A percentile compares a stretch with the other conserved stretches of the same genome.
Conservation (phyloP, 2,329 filamentous ascomycete genomes). For the Fusarium redolens region DNA sequence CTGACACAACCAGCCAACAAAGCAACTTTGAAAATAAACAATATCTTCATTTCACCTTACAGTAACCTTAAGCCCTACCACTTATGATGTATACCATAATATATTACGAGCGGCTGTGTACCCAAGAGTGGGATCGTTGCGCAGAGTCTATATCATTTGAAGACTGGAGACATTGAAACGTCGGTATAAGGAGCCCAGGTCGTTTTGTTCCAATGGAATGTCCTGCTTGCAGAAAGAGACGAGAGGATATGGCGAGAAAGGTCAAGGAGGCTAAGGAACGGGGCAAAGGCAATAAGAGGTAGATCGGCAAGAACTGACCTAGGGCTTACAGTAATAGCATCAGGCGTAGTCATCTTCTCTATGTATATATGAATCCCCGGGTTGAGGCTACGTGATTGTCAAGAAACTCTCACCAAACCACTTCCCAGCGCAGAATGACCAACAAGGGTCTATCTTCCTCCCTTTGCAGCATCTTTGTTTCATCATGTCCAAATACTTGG, state of each 20-base stretch:
- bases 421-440: background rate
- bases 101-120: background rate
- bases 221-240: background rate
- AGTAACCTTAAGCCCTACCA: rapidly evolving
- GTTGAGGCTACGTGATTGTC: no score
- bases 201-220: background rate
- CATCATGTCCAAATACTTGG: rapidly evolving
- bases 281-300: background rate
- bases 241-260: background rate
- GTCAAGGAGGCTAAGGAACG: background rate
- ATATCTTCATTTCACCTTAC: rapidly evolving
- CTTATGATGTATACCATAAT: background rate
- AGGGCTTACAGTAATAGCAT: no score
- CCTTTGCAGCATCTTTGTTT: background rate
- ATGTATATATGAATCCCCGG: no score
- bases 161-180: background rate
- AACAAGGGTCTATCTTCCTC: no score
- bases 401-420: rapidly evolving
- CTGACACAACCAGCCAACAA: rapidly evolving
- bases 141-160: background rate
- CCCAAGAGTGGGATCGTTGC: background rate
- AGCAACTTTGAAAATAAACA: rapidly evolving
- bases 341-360: no score
- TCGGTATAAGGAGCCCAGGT: background rate
- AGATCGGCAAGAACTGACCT: no score